Evolutionary conservation across 2,329 filamentous ascomycete species (phyloP), one percentile per base, ranked within the genome.

Genomic region (Neopestalotiopsis sp.): DNA sequence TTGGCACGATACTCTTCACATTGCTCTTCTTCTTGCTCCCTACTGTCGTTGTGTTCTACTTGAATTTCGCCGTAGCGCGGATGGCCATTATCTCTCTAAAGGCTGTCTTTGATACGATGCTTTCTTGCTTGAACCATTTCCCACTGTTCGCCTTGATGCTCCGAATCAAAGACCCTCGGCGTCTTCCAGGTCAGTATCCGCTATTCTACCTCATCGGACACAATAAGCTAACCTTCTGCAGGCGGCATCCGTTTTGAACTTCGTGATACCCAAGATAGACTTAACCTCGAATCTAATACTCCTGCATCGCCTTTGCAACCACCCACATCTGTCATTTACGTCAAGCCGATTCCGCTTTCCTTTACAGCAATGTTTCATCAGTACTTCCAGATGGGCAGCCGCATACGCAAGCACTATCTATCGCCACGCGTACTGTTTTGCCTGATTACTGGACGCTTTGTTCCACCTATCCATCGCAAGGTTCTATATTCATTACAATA

Each of bases 121-220:
- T 99, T 73, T 97, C 96, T 58, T 98, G 93, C 81, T 82, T 99
- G 68, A 99, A 99, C 78, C 97, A 99, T 81, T 99, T 99, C 75
- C 97, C 96, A 6, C 87, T 99, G 17, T 99, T 99, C 81, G 96
- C 96, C 34, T 84, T 98, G 68, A 99, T 99, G 97, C 85, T 99
- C 70, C 89, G 95, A 75, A 86, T 98, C 74, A 99, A 99, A 81
- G 97, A 99, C 81, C 94, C 95, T 9, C 87, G 91, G 79, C 90
- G 96, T 78, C 85, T 99, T 74, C 96, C 96, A 70, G 95, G 94
- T 91, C 80, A 74, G 83, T 79, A 30, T 65, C 12, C n/a, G 14
- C 24, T 71, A 73, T 2, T 57, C 7, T 12, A 10, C 20, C 56
- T 14, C 30, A 6, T 17, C 10, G 3, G 20, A 10, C 49, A 17